Evolutionary conservation across 2,329 filamentous ascomycete genomes (phyloP).

Genomic region (Sordariomycetes sp.): DNA sequence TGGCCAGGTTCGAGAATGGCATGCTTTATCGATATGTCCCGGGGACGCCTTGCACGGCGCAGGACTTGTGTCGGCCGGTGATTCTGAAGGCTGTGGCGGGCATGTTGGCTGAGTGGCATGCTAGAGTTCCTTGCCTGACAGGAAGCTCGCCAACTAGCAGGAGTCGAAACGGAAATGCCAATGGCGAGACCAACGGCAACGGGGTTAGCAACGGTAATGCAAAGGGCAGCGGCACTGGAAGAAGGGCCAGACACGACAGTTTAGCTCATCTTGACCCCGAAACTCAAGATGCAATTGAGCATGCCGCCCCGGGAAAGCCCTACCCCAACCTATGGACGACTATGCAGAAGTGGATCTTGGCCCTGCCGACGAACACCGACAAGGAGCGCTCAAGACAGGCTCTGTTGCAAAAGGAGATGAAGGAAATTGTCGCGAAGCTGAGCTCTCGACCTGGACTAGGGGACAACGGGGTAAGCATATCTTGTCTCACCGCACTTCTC

Average conservation of each 20-base stretch:
- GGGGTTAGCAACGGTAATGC: too few species aligned
- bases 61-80: constrained; percentile 65
- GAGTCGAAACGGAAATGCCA: constrained; percentile 25
- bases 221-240: too few species aligned
- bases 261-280: too few species aligned
- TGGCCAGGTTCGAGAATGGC: constrained; percentile 91
- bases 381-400: constrained; percentile 59
- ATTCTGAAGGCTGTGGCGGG: constrained; percentile 79
- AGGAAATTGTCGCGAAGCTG: constrained; percentile 58
- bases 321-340: constrained; percentile 90
- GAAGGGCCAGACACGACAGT: too few species aligned
- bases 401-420: constrained; percentile 65
- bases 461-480: constrained; percentile 53
- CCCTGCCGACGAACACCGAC: constrained; percentile 65
- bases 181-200: constrained; percentile 23
- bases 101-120: constrained; percentile 89
- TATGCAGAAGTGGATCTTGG: constrained; percentile 91
- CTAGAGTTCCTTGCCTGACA: constrained; percentile 51
- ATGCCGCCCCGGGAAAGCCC: constrained; percentile 55
- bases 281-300: constrained; percentile 26
- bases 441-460: constrained; percentile 72
- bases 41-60: constrained; percentile 69
- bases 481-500: background rate
- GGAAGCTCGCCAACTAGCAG: constrained; percentile 14
- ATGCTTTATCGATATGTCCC: constrained; percentile 89